Evolutionary conservation across 768 basidiomycete species (phyloP), one percentile per base, ranked within the genome.

Genomic region (Leccinellum rugosiceps): DNA sequence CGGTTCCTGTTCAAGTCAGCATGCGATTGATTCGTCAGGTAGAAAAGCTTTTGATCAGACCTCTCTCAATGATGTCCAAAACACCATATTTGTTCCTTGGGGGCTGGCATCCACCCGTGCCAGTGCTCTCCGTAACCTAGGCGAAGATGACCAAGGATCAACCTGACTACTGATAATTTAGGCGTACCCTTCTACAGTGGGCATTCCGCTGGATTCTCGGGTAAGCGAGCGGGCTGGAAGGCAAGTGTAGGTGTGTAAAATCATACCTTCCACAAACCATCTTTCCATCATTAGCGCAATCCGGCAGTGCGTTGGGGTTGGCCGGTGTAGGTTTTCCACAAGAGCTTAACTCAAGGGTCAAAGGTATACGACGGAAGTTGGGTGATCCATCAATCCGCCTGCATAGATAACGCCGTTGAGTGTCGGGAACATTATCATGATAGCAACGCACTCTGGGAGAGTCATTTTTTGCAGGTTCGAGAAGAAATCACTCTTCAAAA

Each of bases 1-100:
- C 25, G 95, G 95, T 76, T 97, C 95, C 89, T 92, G 55, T 7
- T 64, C 55, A 26, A 50, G 52, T 54, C 32, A 50, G 52, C 48
- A 28, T 30, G 28, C 6, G 26, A 48, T 34, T 19, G 45, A 26
- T 2, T 34, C 6, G 6, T 52, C 13, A 35, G 50, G 2, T 6
- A 14, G 17, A 58, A 25, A 41, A 30, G 19, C 19, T n/a, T 11
- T 32, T n/a, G 28, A 51, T 59, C 74, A 56, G 51, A 88, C 92
- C 77, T 98, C 94, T 68, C 97, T 82, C 57, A 99, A 72, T 0
- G 92, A 95, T n/a, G 94, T 98, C 97, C 97, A 98, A 58, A 84
- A 87, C 14, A 94, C 88, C 61, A 72, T 81, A 56, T 91, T 88
- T 25, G 74, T 66, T 1, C 94, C 94, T n/a, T 82, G 77, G 14